phyloP scores from a whole-genome alignment of 1,284 basidiomycete genomes.

The Kalmanozyma brasiliensis region DNA sequence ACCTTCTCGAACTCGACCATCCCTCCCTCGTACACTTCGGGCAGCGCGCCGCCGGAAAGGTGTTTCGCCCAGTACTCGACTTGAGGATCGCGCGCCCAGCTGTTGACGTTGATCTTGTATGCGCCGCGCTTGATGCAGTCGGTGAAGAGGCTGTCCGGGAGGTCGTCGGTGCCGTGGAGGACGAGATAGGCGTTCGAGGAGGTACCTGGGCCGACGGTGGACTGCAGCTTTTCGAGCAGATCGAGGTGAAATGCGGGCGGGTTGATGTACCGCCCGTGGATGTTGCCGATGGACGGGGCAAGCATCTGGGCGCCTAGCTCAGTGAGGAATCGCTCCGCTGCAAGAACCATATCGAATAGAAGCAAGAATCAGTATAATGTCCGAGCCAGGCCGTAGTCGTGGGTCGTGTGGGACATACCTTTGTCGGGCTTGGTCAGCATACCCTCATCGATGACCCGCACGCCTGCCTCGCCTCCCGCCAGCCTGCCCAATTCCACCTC shows the following conservation, averaged over 20 bases:
- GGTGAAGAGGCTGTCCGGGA: constrained; percentile 34
- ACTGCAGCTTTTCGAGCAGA: constrained; percentile 32
- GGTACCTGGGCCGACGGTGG: constrained; percentile 28
- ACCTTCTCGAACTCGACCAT: constrained; percentile 24
- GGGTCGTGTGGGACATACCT: too few relatives aligned
- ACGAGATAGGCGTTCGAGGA: constrained; percentile 26
- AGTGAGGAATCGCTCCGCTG: constrained; percentile 21
- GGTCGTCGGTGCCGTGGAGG: constrained; percentile 51
- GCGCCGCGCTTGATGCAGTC: constrained; percentile 35
- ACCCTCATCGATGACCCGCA: constrained; percentile 69
- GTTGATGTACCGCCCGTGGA: constrained; percentile 67
- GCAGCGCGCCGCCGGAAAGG: constrained; percentile 20
- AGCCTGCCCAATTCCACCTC: constrained; percentile 71
- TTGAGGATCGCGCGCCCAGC: constrained; percentile 50
- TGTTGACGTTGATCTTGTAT: constrained; percentile 50
- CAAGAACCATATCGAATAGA: too few relatives aligned
- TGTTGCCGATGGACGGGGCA: constrained; percentile 70
- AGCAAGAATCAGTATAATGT: too few relatives aligned
- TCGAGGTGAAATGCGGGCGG: constrained; percentile 40
- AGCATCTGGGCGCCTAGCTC: constrained; percentile 69
- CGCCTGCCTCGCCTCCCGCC: constrained; percentile 70
- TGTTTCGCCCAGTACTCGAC: constrained; percentile 35
- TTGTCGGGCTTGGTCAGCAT: constrained; percentile 70
- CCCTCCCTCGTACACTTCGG: constrained; percentile 46
- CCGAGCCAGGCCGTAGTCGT: too few relatives aligned